A percentile compares a stretch with the other conserved stretches of the same genome.
Evolutionary conservation across 768 basidiomycete genomes (phyloP).

Genomic region (Sarcomyxa edulis): DNA sequence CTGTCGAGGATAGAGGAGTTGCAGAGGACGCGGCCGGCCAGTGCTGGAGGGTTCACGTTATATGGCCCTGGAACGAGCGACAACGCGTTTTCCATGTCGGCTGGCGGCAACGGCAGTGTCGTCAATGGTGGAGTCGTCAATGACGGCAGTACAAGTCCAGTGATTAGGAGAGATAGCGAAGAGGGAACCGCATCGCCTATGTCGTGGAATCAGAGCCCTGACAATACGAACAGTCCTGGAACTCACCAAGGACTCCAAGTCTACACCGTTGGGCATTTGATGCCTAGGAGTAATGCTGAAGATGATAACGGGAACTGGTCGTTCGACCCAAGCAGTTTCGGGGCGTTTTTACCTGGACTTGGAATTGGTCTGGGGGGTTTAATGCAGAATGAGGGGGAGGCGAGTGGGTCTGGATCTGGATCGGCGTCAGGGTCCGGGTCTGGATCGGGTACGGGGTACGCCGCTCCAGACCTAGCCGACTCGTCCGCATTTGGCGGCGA

Average conservation of each 20-base stretch:
- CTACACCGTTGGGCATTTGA: conserved; percentile 73
- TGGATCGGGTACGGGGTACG: no score
- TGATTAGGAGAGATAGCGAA: no score
- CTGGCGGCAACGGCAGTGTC: conserved; percentile 4
- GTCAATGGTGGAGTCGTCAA: conserved; percentile 19
- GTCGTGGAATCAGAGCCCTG: no score
- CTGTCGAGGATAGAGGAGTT: conserved; percentile 51
- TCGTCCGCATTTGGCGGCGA: no score
- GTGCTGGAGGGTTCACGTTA: conserved; percentile 4
- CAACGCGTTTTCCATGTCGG: conserved; percentile 2
- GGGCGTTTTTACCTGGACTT: no score
- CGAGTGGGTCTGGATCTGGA: no score
- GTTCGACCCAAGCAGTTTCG: conserved; percentile 38
- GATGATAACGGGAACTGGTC: conserved; percentile 59
- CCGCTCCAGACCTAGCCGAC: no score
- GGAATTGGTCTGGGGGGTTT: no score
- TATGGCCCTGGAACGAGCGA: conserved; percentile 13
- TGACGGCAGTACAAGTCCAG: no score
- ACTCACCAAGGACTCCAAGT: conserved; percentile 70
- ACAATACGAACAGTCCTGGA: conserved; percentile 9
- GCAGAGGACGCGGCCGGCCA: conserved; percentile 29
- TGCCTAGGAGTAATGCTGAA: conserved; percentile 49
- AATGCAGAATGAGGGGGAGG: no score
- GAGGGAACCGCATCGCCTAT: no score
- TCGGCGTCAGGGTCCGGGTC: no score